These are phyloP conservation scores for Boletus rubroflammeus DNA, from an alignment of 768 basidiomycete species.

Conservation along the genomic window DNA sequence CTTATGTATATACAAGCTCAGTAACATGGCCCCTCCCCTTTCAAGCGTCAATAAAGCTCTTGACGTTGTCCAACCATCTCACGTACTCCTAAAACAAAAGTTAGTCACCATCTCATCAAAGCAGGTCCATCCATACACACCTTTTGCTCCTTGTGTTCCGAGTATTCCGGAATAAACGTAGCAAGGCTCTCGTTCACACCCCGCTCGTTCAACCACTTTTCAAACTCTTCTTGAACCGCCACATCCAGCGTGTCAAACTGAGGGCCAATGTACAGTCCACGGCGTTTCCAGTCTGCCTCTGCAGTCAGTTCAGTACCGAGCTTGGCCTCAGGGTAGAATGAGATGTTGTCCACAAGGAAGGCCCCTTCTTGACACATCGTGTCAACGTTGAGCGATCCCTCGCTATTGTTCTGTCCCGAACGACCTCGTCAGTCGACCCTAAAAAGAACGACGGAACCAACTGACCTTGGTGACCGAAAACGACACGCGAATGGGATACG, in stretches of 20 bases:
- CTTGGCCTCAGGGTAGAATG: conserved; percentile 73
- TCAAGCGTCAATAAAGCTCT: conserved; percentile 72
- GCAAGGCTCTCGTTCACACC: conserved; percentile 83
- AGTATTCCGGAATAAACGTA: conserved; percentile 84
- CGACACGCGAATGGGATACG: conserved; percentile 74
- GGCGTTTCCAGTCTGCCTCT: conserved; percentile 91
- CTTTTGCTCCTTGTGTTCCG: conserved; percentile 90
- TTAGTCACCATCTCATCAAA: conserved; percentile 6
- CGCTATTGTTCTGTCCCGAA: conserved; percentile 39
- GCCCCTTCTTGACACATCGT: conserved; percentile 73
- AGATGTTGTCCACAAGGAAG: conserved; percentile 86
- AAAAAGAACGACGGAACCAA: background rate
- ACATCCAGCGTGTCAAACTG: conserved; percentile 91
- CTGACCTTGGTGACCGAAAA: conserved; percentile 82
- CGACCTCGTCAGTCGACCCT: background rate
- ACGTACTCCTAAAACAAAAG: conserved; percentile 73
- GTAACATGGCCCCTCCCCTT: background rate
- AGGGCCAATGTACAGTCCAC: conserved; percentile 90
- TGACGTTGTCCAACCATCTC: conserved; percentile 80
- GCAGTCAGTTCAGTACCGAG: conserved; percentile 74
- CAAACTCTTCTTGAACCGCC: conserved; percentile 86
- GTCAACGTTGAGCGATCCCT: conserved; percentile 76
- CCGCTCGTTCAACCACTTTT: conserved; percentile 84
- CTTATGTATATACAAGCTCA: background rate
- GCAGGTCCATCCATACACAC: conserved; percentile 36